phyloP scores from a whole-genome alignment of 225 moss, liverwort and hornwort species.

The Physcomitrellopsis africana region DNA sequence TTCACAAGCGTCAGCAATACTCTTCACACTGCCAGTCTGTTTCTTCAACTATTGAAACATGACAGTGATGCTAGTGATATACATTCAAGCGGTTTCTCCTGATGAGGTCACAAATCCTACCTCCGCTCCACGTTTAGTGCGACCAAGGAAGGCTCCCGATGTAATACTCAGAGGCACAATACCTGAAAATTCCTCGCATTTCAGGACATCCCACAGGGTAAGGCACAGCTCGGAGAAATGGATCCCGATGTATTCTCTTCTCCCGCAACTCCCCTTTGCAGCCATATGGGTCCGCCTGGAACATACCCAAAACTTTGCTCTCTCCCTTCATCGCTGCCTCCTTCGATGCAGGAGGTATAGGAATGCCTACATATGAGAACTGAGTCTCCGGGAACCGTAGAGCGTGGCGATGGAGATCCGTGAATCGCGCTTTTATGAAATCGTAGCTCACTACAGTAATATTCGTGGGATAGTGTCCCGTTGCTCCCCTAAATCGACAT shows the following conservation, averaged over 20 bases:
- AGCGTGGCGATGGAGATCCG: conserved; percentile 76
- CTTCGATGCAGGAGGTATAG: conserved; percentile 51
- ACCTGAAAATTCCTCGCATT: conserved; percentile 72
- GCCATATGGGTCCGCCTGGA: conserved; percentile 86
- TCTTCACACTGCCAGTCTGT: neutral
- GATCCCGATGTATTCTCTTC: conserved; percentile 74
- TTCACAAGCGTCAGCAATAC: neutral
- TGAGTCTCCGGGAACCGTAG: conserved; percentile 70
- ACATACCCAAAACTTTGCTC: conserved; percentile 61
- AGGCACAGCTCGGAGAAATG: conserved; percentile 82
- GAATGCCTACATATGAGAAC: conserved; percentile 72
- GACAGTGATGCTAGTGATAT: neutral
- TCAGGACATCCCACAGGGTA: conserved; percentile 96
- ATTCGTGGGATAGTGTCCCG: conserved; percentile 78
- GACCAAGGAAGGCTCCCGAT: conserved; percentile 71
- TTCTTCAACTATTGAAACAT: neutral
- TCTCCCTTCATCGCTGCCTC: conserved; percentile 69
- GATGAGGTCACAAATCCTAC: neutral
- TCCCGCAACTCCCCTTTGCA: conserved; percentile 65
- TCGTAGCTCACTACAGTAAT: conserved; percentile 96
- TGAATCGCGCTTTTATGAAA: conserved; percentile 73
- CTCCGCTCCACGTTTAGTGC: conserved; percentile 1
- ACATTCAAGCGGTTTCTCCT: too few species aligned
- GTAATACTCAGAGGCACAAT: conserved; percentile 66
- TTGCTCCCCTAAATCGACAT: conserved; percentile 85